Evolutionary conservation across 306 rosid species (phyloP).

Genomic region (Betula pendula): DNA sequence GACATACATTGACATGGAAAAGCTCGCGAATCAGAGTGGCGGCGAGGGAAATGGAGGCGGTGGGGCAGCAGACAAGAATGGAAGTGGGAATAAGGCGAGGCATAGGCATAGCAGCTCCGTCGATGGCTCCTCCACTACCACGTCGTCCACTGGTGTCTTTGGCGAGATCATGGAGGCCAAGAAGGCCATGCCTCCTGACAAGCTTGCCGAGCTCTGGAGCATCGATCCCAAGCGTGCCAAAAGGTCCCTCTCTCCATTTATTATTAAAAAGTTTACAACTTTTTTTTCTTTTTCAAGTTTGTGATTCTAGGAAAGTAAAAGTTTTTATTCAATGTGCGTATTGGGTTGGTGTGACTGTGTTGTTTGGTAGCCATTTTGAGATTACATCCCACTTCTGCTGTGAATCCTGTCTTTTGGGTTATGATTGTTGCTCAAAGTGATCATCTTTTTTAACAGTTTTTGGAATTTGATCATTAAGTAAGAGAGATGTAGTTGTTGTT

Average conservation of each 20-base stretch:
- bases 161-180: conserved; percentile 97
- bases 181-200: conserved; percentile 99
- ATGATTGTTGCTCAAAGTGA: not conserved
- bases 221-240: conserved; percentile 98
- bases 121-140: conserved; percentile 55
- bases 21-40: conserved; percentile 49
- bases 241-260: conserved; percentile 53
- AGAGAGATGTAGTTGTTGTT: not conserved
- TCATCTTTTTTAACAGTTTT: not conserved
- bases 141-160: conserved; percentile 63
- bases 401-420: not conserved
- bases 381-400: not conserved
- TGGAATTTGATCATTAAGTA: not conserved
- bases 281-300: not conserved
- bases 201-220: conserved; percentile 97
- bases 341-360: not conserved
- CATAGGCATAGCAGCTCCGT: conserved; percentile 85
- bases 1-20: conserved; percentile 93
- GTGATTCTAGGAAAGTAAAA: not conserved
- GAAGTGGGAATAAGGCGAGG: conserved; percentile 41
- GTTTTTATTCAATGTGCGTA: not conserved
- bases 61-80: conserved; percentile 60
- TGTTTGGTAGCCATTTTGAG: not conserved
- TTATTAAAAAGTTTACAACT: not conserved
- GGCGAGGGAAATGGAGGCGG: conserved; percentile 16